Evolutionary conservation across 495 filamentous ascomycete species (phyloP), one percentile per base, ranked within the genome.

Genomic region (Xylaria flabelliformis): DNA sequence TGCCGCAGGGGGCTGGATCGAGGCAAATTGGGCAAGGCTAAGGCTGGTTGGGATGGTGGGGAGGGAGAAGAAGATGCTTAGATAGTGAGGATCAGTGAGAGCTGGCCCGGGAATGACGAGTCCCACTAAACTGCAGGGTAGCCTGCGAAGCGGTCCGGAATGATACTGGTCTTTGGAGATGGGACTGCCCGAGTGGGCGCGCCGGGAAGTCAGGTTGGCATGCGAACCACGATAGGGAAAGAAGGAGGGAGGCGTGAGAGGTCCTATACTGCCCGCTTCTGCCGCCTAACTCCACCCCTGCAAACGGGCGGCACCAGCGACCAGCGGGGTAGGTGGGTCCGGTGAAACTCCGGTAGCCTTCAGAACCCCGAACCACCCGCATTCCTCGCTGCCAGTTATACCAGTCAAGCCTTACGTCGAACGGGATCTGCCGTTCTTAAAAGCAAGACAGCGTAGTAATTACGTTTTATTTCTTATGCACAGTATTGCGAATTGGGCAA

Each of bases 1-100:
- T 59, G 0, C 17, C 19, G 19, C 34, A 21, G 24, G 32, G 24
- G 55, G 32, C 32, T 6, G 64, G 8, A 10, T 59, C 62, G 74
- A 56, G 72, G 73, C 56, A 70, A 76, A 66, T 69, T 75, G 48
- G 65, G 64, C n/a, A 48, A 64, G 63, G 50, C 71, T 73, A 70
- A 73, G 66, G 39, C n/a, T 10, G 48, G 48, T 21, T 44, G 56
- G 58, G 76, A 74, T 71, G 24, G 76, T 80, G 66, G 71, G 79
- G 32, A 74, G 10, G 34, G 58, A 58, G 39, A 39, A 46, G 56
- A 70, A 63, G 66, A 69, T 29, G 13, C n/a, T 17, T 13, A 55
- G 50, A 12, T 29, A 55, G 21, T 2, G 10, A 32, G 26, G 19
- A 4, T 36, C 26, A 61, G 48, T 39, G 67, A 56, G 29, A 39